Evolutionary conservation across 2,329 filamentous ascomycete genomes (phyloP), one percentile per base, ranked within the genome.

Genomic region (Fusarium begoniae): DNA sequence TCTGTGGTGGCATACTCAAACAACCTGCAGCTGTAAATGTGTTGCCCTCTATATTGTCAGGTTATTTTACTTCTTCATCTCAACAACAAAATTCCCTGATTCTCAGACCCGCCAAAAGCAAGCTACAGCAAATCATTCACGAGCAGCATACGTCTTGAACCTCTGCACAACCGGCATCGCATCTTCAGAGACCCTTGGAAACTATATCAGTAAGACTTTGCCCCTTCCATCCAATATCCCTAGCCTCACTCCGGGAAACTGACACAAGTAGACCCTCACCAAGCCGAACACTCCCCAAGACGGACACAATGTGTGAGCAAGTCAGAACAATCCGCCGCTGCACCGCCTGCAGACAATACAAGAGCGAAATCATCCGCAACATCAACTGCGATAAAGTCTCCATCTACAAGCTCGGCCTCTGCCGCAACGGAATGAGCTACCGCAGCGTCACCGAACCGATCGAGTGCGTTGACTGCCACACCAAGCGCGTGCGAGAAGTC

Each of bases 281-380:
- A 15, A 32, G 6, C 14, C 40, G 17, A 26, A 8, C 24, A 14
- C 1, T 1, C n/a, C n/a, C 35, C n/a, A 8, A 28, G 17, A 9
- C 24, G 14, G 15, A 12, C 22, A 35, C 1, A 3, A 70, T 70
- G 66, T 70, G 67, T 7, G 58, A 70, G 18, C 65, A 70, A 45
- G 28, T 56, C 5, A 48, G 24, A 18, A 70, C 17, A 26, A n/a
- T 37, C 28, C 51, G 45, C 8, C 32, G 17, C 35, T 70, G 67
- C 41, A 37, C 44, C 7, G 2, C 12, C 6, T 70, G 67, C 37
- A 30, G 13, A 7, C 41, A 48, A 9, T 9, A 37, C 2, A 56
- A 41, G 10, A 15, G 32, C 11, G n/a, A 41, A 6, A 37, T 69
- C 15, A 14, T 70, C 5, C 30, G 13, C 7, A 69, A 70, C 35